Evolutionary conservation across 345 rosid genomes (phyloP), one percentile per base, ranked within the genome.

Genomic region (Eutrema heterophyllum): DNA sequence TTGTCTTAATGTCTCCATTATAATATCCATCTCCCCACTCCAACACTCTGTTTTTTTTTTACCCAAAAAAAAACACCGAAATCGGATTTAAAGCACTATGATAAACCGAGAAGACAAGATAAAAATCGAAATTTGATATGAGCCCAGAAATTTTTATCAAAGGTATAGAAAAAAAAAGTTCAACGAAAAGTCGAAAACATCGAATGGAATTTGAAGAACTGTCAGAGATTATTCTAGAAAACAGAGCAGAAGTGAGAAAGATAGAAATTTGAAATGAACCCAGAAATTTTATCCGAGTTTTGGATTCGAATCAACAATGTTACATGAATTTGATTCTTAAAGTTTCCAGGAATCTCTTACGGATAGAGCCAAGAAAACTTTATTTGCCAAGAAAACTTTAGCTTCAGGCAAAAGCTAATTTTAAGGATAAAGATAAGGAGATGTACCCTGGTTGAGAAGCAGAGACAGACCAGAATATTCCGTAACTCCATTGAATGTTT

Each of bases 21-120:
- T 95, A 95, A 76, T 90, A 90, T 39, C 99, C 99, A 72, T 88
- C 89, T 27, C 85, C 88, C 99, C 99, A 96, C 64, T 87, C 91
- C 85, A 96, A 77, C 26, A 84, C 79, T 81, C 99, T 95, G 9
- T 55, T 59, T 24, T 51, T 32, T 29, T 8, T 67, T 16, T 6
- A 14, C 14, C 4, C 3, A 35, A 14, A 0, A 38, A 60, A 13
- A 16, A 53, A 21, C 0, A 9, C 11, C 1, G 7, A 27, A 52
- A 36, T 36, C 16, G 38, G 1, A 5, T 56, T 33, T 59, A 43
- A 12, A 41, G n/a, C 5, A 30, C 6, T 30, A 21, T 21, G 21
- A 21, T 21, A 21, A 21, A 21, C 21, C 21, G 21, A 21, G 21
- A 21, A 21, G 1, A 21, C 21, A 21, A 21, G 21, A 21, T 21